Evolutionary conservation across 495 filamentous ascomycete genomes (phyloP), one percentile per base, ranked within the genome.

Genomic region (Podospora conica): DNA sequence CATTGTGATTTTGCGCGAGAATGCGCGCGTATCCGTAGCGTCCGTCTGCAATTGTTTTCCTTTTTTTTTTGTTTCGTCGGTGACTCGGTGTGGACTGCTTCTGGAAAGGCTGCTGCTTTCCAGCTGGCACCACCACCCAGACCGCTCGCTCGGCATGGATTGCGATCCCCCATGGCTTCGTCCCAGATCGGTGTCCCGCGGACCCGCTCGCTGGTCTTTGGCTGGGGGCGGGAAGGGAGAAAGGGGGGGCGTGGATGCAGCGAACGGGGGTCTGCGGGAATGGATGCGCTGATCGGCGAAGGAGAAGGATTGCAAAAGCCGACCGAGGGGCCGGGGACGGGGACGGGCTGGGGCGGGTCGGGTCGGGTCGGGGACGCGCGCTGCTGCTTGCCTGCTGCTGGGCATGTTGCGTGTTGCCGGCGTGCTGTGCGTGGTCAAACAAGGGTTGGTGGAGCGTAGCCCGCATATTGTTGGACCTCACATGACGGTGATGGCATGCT

Each of bases 121-220:
- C 33, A 48, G 33, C 33, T 48, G 33, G 40, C 40, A 48, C 40
- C 33, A n/a, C 40, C 33, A 48, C 33, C 40, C 40, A 48, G n/a
- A 48, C 40, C 18, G 18, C 15, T 18, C 40, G 18, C 40, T 48
- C 40, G 40, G 40, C 18, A 48, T 48, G 40, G 40, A 48, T 48
- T 48, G 18, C 40, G 40, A 48, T 48, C 40, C 40, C 15, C 15
- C 40, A 40, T 48, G 56, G 12, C n/a, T 25, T 27, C 58, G 58
- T 59, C 58, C 58, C 58, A 59, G 58, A 59, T 59, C 58, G 58
- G 22, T 59, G 58, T 12, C 24, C 58, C 29, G 15, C 27, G 25
- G 56, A 29, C 24, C 57, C 57, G 57, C 57, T 29, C 57, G 27
- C 24, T 27, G 57, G 57, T 48, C 33, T 18, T 48, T 12, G 48